Base-by-base conservation (phyloP, 31 red algal genomes). In the Bonnemaisonia californica region DNA sequence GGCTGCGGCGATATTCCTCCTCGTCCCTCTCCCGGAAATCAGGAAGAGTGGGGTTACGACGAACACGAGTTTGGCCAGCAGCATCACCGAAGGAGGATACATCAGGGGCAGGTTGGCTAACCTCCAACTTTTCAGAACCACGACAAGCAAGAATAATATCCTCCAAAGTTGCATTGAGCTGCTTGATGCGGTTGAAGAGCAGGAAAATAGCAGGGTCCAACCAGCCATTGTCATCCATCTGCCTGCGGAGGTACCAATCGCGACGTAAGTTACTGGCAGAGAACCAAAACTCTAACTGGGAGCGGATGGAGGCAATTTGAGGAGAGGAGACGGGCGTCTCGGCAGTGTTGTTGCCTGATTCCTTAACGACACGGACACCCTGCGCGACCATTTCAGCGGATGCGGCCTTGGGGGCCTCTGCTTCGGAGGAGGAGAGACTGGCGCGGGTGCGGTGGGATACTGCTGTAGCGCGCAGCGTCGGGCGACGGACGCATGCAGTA, bases 221-320 rank as follows among this genome's bases (percentile, higher is more conserved):
- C 87, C 77, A 90, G 0, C 87, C 78, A 24, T 81, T 70, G 0
- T 65, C 29, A 71, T 90, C 87, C 87, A 90, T 90, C 67, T 90
- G 76, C 12, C 78, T 66, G 11, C 87, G 76, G 13, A 90, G 41
- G 41, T 82, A 90, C 87, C 87, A 90, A 42, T 90, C 87, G 57
- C 87, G 87, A 28, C 78, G 77, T 19, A 90, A 60, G 59, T 90
- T 90, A 33, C 40, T 60, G 4, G 87, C 69, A 32, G 87, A 90
- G 69, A 90, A 82, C 87, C 87, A 90, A 54, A 90, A 90, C 54
- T 90, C 87, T 57, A 90, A 32, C 36, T 90, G 87, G 3, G 67
- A 41, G 19, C 61, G 77, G 12, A 90, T 63, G 56, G 56, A 28
- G 36, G 67, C 66, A 22, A 87, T 3, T 28, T 70, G 84, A 36